Base-by-base conservation (phyloP, 441 rosid species). In the Raphanus hybrid region DNA sequence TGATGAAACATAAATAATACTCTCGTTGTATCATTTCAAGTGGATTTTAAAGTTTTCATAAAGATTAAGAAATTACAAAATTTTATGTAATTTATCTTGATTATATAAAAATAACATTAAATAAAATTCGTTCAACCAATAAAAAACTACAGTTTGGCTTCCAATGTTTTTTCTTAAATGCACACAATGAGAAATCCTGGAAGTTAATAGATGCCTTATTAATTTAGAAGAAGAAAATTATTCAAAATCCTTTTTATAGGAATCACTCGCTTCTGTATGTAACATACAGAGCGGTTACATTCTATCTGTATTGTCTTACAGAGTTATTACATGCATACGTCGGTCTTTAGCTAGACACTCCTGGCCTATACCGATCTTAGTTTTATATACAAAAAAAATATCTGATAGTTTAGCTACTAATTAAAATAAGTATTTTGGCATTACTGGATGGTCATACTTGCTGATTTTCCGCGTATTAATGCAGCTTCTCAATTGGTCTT, bases 211-310 rank as follows among this genome's bases (percentile, higher is more conserved):
- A 55, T 55, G 12, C 62, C 63, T 59, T 59, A 23, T 4, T 59
- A 34, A 26, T 11, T 59, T 23, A 5, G 15, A 59, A 59, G 64
- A 26, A 59, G 66, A 64, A 43, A 35, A 60, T 14, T 7, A 48
- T 60, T 72, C 57, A 77, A 64, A 78, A 78, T 34, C 2, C 64
- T 27, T 50, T 78, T 52, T 0, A 62, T 68, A 55, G 66, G 60
- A 29, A 61, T 73, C 78, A 73, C 67, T 68, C 78, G 57, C 78
- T 68, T 78, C 48, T 39, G 67, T 73, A 73, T 26, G 45, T 61
- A 68, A 3, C 50, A 68, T 63, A 78, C 60, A 69, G 45, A 35
- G 55, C 23, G 74, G 78, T 73, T 61, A 78, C 82, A 68, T 1
- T 67, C 67, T 43, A 54, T 74, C n/a, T 60, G 50, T 48, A 32